Percentiles rank a stretch among this genome's conserved stretches.
These are phyloP conservation scores for Trapa incisa DNA, from an alignment of 345 rosid genomes.

Conservation along the genomic window DNA sequence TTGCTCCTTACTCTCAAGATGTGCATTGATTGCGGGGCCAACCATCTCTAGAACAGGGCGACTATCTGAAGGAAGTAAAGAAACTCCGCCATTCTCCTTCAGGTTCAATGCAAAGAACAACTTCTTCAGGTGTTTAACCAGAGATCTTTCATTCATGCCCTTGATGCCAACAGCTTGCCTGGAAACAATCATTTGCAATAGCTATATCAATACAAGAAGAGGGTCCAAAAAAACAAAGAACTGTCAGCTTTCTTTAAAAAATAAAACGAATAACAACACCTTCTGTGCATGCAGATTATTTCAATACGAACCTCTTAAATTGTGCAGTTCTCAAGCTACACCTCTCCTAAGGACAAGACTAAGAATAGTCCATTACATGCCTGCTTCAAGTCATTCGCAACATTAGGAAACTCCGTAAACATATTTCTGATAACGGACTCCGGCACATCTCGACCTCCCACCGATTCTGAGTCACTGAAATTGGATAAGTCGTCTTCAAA, in stretches of 20 bases:
- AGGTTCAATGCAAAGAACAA: constrained; percentile 53
- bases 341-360: neutral
- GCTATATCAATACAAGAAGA: constrained; percentile 21
- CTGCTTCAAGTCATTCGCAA: constrained; percentile 60
- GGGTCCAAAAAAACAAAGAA: neutral
- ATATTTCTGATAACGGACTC: constrained; percentile 36
- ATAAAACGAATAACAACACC: neutral
- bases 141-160: constrained; percentile 57
- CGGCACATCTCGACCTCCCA: constrained; percentile 22
- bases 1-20: constrained; percentile 20
- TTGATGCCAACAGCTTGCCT: constrained; percentile 92
- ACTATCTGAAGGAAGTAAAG: constrained; percentile 34
- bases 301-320: neutral
- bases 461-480: constrained; percentile 17
- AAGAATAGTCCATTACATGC: constrained; percentile 11
- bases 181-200: constrained; percentile 70
- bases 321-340: neutral
- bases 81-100: constrained; percentile 60
- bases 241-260: neutral
- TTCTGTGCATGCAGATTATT: neutral
- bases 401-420: constrained; percentile 48
- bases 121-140: constrained; percentile 53
- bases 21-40: constrained; percentile 42
- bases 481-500: constrained; percentile 8
- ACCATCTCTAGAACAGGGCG: constrained; percentile 47